Conservation (phyloP, 129 eudicot species). For the Gnaphalium uliginosum region DNA sequence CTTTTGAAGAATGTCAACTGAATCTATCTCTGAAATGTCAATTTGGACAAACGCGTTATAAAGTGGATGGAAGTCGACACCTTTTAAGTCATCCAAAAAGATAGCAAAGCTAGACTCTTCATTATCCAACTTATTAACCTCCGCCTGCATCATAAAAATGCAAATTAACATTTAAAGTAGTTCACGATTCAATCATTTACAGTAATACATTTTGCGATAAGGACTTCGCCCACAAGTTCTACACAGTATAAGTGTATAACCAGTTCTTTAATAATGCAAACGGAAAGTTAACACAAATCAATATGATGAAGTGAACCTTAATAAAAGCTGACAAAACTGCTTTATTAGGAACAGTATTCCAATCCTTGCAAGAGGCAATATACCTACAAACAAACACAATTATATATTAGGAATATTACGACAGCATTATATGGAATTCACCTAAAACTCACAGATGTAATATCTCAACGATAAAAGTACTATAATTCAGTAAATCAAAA, state of each 20-base stretch:
- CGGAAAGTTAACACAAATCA: not conserved
- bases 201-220: not conserved
- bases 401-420: constrained; percentile 1
- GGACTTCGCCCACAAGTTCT: not conserved
- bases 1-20: constrained; percentile 78
- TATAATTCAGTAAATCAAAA: not conserved
- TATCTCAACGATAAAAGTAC: not conserved
- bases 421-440: not conserved
- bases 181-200: not conserved
- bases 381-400: constrained; percentile 59
- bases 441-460: not conserved
- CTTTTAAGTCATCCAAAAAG: constrained; percentile 66
- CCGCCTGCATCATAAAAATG: constrained; percentile 53
- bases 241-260: no score
- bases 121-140: constrained; percentile 51
- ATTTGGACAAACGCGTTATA: constrained; percentile 48
- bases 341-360: constrained; percentile 56
- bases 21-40: constrained; percentile 72
- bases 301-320: constrained; percentile 50
- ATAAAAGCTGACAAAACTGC: constrained; percentile 55
- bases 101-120: constrained; percentile 55
- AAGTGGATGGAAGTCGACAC: constrained; percentile 67
- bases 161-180: no score
- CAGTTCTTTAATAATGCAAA: no score
- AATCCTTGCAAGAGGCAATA: constrained; percentile 55